Evolutionary conservation across 164 flowering plant species (phyloP).

Genomic region (Tetrastigma voinierianum): DNA sequence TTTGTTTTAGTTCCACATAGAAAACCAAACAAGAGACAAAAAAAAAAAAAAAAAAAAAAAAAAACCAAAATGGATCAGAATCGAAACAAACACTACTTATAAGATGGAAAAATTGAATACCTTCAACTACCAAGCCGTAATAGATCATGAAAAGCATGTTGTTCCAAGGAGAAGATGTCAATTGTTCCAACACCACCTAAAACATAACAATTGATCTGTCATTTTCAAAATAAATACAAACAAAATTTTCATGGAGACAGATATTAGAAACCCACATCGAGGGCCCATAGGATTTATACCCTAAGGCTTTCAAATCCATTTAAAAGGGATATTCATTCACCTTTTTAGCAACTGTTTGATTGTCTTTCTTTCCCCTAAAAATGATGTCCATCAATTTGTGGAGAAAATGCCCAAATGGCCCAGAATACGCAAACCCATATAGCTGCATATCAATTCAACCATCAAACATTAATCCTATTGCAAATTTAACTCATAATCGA

Average conservation of each 20-base stretch:
- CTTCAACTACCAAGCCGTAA: constrained; percentile 73
- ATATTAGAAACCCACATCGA: not conserved
- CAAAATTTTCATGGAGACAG: not conserved
- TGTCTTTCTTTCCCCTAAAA: constrained; percentile 69
- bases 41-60: too few relatives aligned
- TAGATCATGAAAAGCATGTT: constrained; percentile 79
- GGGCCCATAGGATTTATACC: not conserved
- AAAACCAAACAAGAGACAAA: too few relatives aligned
- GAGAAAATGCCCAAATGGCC: constrained; percentile 83
- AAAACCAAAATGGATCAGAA: too few relatives aligned
- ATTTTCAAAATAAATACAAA: not conserved
- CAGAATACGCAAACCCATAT: constrained; percentile 68
- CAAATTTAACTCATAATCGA: not conserved
- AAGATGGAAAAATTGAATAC: constrained; percentile 18
- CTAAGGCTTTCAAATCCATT: not conserved
- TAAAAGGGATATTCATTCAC: constrained; percentile 29
- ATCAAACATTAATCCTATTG: not conserved
- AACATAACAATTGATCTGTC: not conserved
- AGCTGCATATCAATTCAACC: constrained; percentile 42
- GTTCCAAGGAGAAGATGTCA: constrained; percentile 84
- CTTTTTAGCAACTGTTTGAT: constrained; percentile 63
- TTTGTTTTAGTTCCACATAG: too few relatives aligned
- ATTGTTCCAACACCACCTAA: constrained; percentile 78
- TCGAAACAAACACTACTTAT: too few relatives aligned
- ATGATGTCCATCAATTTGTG: constrained; percentile 74